Conservation (phyloP, 73 alveolate species). For the Paramecium tetraurelia region DNA sequence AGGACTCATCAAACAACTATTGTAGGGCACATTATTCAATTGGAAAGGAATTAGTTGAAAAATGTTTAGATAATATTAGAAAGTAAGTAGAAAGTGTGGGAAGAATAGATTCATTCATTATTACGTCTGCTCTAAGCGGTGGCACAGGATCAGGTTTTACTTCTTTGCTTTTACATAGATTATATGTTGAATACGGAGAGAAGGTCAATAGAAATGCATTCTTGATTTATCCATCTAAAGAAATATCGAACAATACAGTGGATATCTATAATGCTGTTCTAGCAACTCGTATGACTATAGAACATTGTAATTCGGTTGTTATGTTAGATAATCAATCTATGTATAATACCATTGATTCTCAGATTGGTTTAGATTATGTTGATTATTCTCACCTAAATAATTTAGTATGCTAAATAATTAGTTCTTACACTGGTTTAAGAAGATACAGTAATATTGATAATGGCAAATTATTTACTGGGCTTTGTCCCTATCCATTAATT, state of each 20-base stretch:
- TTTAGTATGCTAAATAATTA: neutral
- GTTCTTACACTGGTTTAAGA: neutral
- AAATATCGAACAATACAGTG: neutral
- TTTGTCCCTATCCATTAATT: neutral
- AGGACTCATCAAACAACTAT: conserved; percentile 35
- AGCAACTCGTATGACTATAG: neutral
- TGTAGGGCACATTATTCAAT: conserved; percentile 16
- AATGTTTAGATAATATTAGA: conserved; percentile 8
- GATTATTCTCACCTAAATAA: neutral
- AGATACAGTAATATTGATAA: neutral
- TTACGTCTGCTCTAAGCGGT: conserved; percentile 33
- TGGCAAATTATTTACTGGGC: neutral
- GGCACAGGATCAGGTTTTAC: conserved; percentile 54
- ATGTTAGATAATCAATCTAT: neutral
- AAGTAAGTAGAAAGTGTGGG: conserved; percentile 16
- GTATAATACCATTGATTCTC: neutral
- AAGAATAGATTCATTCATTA: neutral
- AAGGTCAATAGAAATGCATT: neutral
- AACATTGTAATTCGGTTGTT: neutral
- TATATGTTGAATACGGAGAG: conserved; percentile 32
- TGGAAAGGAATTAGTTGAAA: conserved; percentile 35
- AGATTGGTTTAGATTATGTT: neutral
- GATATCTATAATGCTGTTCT: neutral
- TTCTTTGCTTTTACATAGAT: neutral
- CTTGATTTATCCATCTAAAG: neutral